Conservation (phyloP, 1,284 basidiomycete genomes). For the Garcileccinum viscosum region DNA sequence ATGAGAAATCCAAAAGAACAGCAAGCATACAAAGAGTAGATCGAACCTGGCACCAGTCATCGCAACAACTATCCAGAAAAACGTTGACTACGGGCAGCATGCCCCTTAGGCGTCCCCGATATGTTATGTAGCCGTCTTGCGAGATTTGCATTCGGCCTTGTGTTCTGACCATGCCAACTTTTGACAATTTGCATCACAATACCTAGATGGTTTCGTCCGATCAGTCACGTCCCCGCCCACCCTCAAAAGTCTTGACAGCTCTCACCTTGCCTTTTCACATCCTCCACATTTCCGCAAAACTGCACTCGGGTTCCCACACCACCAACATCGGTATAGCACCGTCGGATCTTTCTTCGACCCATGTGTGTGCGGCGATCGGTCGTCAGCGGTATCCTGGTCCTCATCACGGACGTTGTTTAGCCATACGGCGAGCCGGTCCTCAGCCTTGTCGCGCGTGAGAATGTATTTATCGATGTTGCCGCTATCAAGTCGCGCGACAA, state of each 20-base stretch:
- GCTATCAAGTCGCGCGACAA: slow-evolving; percentile 45
- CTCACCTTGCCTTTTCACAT: slow-evolving; percentile 51
- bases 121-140: slow-evolving; percentile 6
- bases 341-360: slow-evolving; percentile 42
- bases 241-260: neutral
- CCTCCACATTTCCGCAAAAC: slow-evolving; percentile 56
- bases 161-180: slow-evolving; percentile 56
- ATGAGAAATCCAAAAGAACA: neutral
- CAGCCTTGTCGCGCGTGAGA: slow-evolving; percentile 43
- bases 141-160: slow-evolving; percentile 44
- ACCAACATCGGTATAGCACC: slow-evolving; percentile 59
- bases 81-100: neutral
- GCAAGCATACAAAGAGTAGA: neutral
- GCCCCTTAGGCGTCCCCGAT: neutral
- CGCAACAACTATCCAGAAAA: no score
- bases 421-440: slow-evolving; percentile 62
- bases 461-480: slow-evolving; percentile 26
- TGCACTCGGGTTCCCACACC: slow-evolving; percentile 65
- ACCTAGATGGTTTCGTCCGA: slow-evolving; percentile 38
- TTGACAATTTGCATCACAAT: slow-evolving; percentile 57
- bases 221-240: neutral
- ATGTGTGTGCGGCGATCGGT: slow-evolving; percentile 39
- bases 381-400: slow-evolving; percentile 41
- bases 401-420: slow-evolving; percentile 52
- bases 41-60: no score